Percentiles rank a stretch among this genome's conserved stretches.
Evolutionary conservation across 2,329 filamentous ascomycete genomes (phyloP).

Genomic region (Aureobasidium sp.): DNA sequence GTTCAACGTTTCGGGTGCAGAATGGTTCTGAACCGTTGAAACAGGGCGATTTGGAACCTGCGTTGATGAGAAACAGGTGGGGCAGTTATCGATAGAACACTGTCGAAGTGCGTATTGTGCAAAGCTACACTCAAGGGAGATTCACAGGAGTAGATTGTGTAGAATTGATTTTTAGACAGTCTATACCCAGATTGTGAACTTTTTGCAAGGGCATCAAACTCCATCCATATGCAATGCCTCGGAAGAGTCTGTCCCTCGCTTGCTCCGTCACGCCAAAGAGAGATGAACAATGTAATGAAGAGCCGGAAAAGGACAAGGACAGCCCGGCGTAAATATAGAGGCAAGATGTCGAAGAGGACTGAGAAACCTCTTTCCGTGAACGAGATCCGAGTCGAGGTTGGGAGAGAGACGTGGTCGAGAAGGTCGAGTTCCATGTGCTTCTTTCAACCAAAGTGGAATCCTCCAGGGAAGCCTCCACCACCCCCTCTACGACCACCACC

Average conservation of each 20-base stretch:
- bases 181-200: not conserved
- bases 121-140: too few species aligned
- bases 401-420: not conserved
- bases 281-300: not conserved
- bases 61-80: not conserved
- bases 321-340: not conserved
- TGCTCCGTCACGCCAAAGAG: not conserved
- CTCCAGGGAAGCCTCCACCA: slow-evolving; percentile 8
- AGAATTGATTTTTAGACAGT: not conserved
- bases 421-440: not conserved
- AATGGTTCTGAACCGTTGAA: not conserved
- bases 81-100: not conserved
- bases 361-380: not conserved
- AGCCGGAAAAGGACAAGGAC: not conserved
- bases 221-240: not conserved
- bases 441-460: slow-evolving; percentile 10
- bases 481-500: slow-evolving; percentile 5
- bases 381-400: not conserved
- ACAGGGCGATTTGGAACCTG: not conserved
- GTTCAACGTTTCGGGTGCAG: not conserved
- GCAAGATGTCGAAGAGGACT: not conserved
- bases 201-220: not conserved
- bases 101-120: not conserved
- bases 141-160: not conserved
- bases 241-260: not conserved